Percentiles rank a stretch among this genome's conserved stretches.
Conservation (phyloP, 169 alveolate species). For the Cryptosporidium baileyi region DNA sequence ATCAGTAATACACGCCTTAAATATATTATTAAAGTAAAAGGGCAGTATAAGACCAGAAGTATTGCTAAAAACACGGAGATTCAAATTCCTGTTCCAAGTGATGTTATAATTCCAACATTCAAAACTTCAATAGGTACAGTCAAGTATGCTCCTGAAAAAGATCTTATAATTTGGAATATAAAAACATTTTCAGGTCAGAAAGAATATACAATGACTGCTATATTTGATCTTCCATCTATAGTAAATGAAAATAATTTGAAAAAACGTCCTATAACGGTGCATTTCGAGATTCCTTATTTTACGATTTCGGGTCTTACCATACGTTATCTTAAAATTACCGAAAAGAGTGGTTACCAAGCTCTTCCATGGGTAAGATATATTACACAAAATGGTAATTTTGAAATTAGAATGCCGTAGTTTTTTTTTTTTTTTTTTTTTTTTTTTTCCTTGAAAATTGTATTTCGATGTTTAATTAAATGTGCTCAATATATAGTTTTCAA, state of each 20-base stretch:
- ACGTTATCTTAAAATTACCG: constrained; percentile 96
- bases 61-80: constrained; percentile 97
- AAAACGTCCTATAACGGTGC: constrained; percentile 94
- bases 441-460: too few species aligned
- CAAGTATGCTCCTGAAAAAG: constrained; percentile 94
- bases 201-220: constrained; percentile 95
- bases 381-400: constrained; percentile 98
- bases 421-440: too few species aligned
- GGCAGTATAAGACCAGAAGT: constrained; percentile 90
- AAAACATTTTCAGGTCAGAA: constrained; percentile 98
- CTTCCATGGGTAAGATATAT: constrained; percentile 99
- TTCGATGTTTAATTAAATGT: too few species aligned
- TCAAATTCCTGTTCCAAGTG: constrained; percentile 98
- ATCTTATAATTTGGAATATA: constrained; percentile 93
- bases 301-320: constrained; percentile 99
- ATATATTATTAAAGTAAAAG: constrained; percentile 90
- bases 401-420: constrained; percentile 92
- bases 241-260: constrained; percentile 1
- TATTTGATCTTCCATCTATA: constrained; percentile 96
- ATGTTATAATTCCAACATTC: constrained; percentile 86
- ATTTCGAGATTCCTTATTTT: constrained; percentile 99
- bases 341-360: constrained; percentile 97
- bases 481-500: too few species aligned
- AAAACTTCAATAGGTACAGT: constrained; percentile 96
- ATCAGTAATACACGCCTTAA: constrained; percentile 91